Evolutionary conservation across 2,329 filamentous ascomycete genomes (phyloP), one percentile per base, ranked within the genome.

Genomic region (Aspergillus cejpii): DNA sequence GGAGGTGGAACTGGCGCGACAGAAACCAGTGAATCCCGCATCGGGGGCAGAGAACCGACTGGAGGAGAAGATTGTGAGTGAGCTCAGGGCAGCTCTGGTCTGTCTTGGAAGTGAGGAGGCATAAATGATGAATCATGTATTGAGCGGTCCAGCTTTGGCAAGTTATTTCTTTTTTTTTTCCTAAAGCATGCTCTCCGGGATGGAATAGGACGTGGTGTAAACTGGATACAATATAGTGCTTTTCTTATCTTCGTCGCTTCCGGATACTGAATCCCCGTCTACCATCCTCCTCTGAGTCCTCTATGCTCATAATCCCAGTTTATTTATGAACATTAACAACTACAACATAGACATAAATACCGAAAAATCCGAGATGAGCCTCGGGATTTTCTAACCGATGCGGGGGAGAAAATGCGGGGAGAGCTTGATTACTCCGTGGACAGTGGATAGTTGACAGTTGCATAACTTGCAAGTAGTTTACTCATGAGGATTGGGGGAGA

Each of bases 21-120:
- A 71, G 53, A 72, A 69, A 46, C 61, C 67, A 6, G 45, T 55
- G 2, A 53, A 65, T 45, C 65, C 64, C 53, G 67, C 62, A 39
- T 70, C 61, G 31, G 74, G 70, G 0, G 70, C 71, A 2, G 80
- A 84, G 58, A 90, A 77, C 61, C 66, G 78, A 56, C 70, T 95
- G 41, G 87, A 94, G 65, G 80, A 84, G 60, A 87, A 84, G 69
- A 79, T 92, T 5, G 73, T 91, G 20, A 73, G 66, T 45, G 82
- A 91, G 63, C 69, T 92, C 57, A 77, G 78, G 57, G 77, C 75
- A 4, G 75, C 71, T 15, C 42, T 73, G 51, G 55, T 58, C 20
- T 72, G 71, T 59, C 57, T 75, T 41, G 61, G 61, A 14, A 63
- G 64, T 24, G 61, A 62, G 41, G 67, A 69, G 42, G 58, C 61